Percentiles rank a stretch among this genome's conserved stretches.
Evolutionary conservation across 371 early-diverging fungal species (phyloP).

Genomic region (Neoconidiobolus thromboides): DNA sequence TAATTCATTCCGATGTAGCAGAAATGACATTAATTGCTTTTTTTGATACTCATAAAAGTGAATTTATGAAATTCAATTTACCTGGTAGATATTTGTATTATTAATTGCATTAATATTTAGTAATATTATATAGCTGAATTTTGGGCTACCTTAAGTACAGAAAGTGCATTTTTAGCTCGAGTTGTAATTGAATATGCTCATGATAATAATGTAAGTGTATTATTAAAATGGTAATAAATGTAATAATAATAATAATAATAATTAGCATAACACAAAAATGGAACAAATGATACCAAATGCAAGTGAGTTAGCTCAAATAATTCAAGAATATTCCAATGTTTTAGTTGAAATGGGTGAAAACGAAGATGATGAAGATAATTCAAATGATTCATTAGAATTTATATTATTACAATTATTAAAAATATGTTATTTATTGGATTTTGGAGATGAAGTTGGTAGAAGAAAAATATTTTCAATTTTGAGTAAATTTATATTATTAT

Average conservation of each 20-base stretch:
- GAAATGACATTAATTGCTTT: constrained; percentile 44
- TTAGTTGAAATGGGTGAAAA: constrained; percentile 29
- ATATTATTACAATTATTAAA: constrained; percentile 54
- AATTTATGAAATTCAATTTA: constrained; percentile 31
- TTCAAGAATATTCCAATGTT: constrained; percentile 38
- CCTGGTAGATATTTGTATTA: constrained; percentile 18
- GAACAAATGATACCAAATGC: constrained; percentile 41
- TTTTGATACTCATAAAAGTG: constrained; percentile 39
- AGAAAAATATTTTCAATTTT: constrained; percentile 54
- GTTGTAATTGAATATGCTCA: background rate
- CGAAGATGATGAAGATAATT: constrained; percentile 16
- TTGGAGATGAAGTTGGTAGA: constrained; percentile 72
- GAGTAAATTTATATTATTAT: constrained; percentile 21
- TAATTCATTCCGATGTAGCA: constrained; percentile 43
- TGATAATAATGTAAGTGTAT: background rate
- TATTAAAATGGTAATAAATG: background rate
- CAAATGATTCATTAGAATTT: constrained; percentile 43
- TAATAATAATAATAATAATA: background rate
- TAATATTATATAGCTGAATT: background rate
- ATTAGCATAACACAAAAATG: background rate
- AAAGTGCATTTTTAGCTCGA: background rate
- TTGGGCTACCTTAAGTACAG: background rate
- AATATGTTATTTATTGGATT: constrained; percentile 54
- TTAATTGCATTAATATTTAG: background rate
- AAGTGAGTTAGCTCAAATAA: constrained; percentile 39